phyloP scores from a whole-genome alignment of 2,329 filamentous ascomycete species.

The Coniochaeta ligniaria region DNA sequence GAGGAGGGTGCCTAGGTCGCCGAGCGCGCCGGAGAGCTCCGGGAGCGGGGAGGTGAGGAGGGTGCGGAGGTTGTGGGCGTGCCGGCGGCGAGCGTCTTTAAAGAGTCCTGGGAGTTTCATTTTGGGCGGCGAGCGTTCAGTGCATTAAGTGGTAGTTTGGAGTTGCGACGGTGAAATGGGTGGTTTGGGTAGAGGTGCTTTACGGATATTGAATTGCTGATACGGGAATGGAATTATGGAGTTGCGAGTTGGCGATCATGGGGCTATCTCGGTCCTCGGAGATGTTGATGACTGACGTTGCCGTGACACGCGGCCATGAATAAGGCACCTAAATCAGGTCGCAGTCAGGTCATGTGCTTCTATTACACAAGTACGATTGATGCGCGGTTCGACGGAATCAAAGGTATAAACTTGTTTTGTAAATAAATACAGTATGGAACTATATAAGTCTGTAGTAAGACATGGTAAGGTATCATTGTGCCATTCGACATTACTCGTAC shows the following conservation, averaged over 20 bases:
- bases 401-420: too few relatives aligned
- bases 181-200: too few relatives aligned
- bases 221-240: too few relatives aligned
- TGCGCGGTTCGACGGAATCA: too few relatives aligned
- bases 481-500: not conserved
- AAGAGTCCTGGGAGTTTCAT: too few relatives aligned
- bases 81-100: slow-evolving; percentile 20
- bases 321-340: not conserved
- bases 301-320: not conserved
- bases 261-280: not conserved
- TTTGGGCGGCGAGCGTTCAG: too few relatives aligned
- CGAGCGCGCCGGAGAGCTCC: slow-evolving; percentile 81
- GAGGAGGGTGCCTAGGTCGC: slow-evolving; percentile 83
- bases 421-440: not conserved
- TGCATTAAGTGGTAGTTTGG: too few relatives aligned
- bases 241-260: too few relatives aligned
- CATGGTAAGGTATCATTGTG: not conserved
- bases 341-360: not conserved
- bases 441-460: not conserved
- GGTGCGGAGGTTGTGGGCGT: slow-evolving; percentile 41
- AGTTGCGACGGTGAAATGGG: too few relatives aligned
- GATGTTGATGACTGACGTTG: not conserved
- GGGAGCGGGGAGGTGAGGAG: slow-evolving; percentile 40
- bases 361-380: not conserved
- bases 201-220: too few relatives aligned